These are phyloP conservation scores for Flaveria floridana DNA, from an alignment of 140 eudicot genomes.

Conservation along the genomic window DNA sequence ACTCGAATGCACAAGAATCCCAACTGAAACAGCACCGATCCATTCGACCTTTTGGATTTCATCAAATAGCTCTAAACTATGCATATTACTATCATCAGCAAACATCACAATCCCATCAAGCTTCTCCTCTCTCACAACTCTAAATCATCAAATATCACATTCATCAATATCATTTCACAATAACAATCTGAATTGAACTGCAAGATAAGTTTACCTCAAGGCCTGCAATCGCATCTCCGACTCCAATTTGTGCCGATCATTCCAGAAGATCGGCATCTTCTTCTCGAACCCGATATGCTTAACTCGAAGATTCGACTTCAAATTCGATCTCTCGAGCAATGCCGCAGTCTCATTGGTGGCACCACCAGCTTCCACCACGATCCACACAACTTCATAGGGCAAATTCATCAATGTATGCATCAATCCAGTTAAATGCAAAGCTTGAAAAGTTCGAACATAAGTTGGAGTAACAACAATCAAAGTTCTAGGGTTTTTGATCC, in stretches of 20 bases:
- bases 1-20: constrained; percentile 69
- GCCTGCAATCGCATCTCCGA: constrained; percentile 65
- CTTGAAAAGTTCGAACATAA: constrained; percentile 81
- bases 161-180: background rate
- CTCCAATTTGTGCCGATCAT: constrained; percentile 64
- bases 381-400: constrained; percentile 70
- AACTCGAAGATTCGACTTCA: constrained; percentile 44
- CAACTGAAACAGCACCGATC: constrained; percentile 84
- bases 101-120: constrained; percentile 85
- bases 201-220: constrained; percentile 49
- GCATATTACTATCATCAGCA: constrained; percentile 92
- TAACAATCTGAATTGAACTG: background rate
- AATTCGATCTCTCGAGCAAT: constrained; percentile 32
- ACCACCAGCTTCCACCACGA: constrained; percentile 89
- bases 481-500: constrained; percentile 63
- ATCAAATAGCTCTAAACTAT: constrained; percentile 70
- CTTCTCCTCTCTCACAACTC: constrained; percentile 66
- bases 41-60: constrained; percentile 83
- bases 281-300: constrained; percentile 63
- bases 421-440: constrained; percentile 74
- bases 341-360: constrained; percentile 65
- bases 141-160: constrained; percentile 28
- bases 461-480: constrained; percentile 78
- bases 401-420: constrained; percentile 88
- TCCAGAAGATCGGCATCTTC: constrained; percentile 70